Base-by-base conservation (phyloP, 116 monocot genomes). In the Phalaenopsis hybrid region DNA sequence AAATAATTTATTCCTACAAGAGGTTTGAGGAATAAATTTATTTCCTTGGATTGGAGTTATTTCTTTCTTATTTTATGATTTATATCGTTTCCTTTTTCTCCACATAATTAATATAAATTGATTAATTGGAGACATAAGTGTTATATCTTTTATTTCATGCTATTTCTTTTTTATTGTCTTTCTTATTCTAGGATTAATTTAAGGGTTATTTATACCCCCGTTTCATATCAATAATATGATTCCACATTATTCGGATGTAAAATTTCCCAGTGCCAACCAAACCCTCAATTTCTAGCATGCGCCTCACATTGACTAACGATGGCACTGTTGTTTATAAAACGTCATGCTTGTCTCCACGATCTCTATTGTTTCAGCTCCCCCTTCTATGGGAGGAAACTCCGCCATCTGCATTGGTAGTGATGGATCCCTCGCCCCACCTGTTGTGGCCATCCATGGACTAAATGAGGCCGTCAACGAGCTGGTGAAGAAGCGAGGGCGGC, bases 401-500 rank as follows among this genome's bases (percentile, higher is more conserved):
- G 59, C 65, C 2, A 44, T 80, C 57, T 45, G 50, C 45, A 57
- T 52, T 50, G 79, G 51, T 34, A 61, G 63, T n/a, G 76, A 28
- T 23, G 51, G n/a, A 18, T 28, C 49, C 11, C 44, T 79, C 4
- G 37, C 81, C 1, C 51, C 87, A 16, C 25, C 81, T 44, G 43
- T 44, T 8, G 70, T 17, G 0, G 28, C 80, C 12, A 78, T 50
- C 4, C 84, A 79, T 80, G 88, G 79, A 3, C 85, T 84, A 9
- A 87, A 81, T 57, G 67, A 86, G 13, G 78, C 74, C 82, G 59
- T 80, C 76, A 88, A 85, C 48, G 88, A 89, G 44, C 83, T 86
- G 34, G 48, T 84, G 86, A 83, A 85, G 78, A 98, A 98, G 85
- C 86, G 95, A n/a, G 98, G 95, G 61, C 85, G 95, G 76, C 98